Evolutionary conservation across 2,329 filamentous ascomycete genomes (phyloP).

Genomic region (Xylaria sp.): DNA sequence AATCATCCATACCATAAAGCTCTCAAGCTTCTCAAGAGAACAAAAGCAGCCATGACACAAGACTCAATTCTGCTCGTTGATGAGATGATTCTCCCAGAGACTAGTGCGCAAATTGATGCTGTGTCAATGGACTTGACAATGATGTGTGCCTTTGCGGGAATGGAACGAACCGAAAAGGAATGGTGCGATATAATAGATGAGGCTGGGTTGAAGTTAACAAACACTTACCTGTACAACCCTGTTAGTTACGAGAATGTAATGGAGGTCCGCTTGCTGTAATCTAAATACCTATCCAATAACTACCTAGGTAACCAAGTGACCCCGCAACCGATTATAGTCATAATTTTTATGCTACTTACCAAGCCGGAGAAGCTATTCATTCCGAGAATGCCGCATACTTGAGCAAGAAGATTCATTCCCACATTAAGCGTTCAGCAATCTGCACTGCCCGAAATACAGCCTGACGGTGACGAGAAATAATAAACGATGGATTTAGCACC

Average conservation of each 20-base stretch:
- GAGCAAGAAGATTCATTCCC: no score
- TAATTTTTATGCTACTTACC: no score
- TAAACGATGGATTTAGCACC: no score
- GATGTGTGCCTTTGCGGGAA: slow-evolving; percentile 19
- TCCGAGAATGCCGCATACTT: no score
- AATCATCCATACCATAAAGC: slow-evolving; percentile 24
- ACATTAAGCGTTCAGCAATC: no score
- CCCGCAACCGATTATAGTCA: no score
- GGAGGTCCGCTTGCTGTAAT: slow-evolving; percentile 17
- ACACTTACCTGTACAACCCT: slow-evolving; percentile 17
- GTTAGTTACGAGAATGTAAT: slow-evolving; percentile 24
- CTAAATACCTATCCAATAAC: no score
- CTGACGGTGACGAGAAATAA: no score
- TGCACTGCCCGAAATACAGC: no score
- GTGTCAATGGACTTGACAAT: slow-evolving; percentile 29
- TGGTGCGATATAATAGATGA: slow-evolving; percentile 4
- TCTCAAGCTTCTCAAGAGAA: slow-evolving; percentile 14
- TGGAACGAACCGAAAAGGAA: slow-evolving; percentile 27
- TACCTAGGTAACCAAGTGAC: no score
- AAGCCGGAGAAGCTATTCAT: no score
- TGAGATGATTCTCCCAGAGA: slow-evolving; percentile 30
- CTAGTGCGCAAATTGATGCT: not conserved
- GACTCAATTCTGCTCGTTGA: slow-evolving; percentile 31
- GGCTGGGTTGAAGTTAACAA: slow-evolving; percentile 16
- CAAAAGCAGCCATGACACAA: slow-evolving; percentile 20